Base-by-base conservation (phyloP, 202 grass and related monocot species). In the Hordeum pubiflorum region DNA sequence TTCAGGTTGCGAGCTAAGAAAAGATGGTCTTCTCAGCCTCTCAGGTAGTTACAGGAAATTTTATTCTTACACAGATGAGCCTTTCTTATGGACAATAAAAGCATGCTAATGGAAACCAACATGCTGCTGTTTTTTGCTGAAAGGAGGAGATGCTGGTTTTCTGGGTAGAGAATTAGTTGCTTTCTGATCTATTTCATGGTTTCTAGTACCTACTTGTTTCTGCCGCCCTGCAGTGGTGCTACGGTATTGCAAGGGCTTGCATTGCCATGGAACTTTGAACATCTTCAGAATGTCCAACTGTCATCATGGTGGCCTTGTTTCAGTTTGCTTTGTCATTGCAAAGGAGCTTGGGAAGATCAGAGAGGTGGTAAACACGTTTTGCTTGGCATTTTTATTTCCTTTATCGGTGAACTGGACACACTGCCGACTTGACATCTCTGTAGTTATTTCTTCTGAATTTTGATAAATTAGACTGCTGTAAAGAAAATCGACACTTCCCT, bases 1-100 rank as follows among this genome's bases (percentile, higher is more conserved):
- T 87, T 87, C 91, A 91, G 84, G 82, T 91, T 46, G 81, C 84
- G 56, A 86, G 84, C 78, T 91, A 52, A 94, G 72, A 41, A 85
- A 46, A 57, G 10, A 9, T 32, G 54, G 48, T 60, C 22, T 80
- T 70, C 31, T 43, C 55, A 76, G 79, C 22, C 76, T 70, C 31
- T 43, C 55, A 76, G 79, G 73, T 63, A 70, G 72, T 48, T 41
- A 62, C 81, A 56, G 58, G 65, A 85, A 39, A 13, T 59, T 81
- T 77, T 84, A 10, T 75, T 74, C 24, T 63, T 46, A 58, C 57
- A 81, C 77, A 85, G 37, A 81, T 65, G 72, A 85, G 58, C 26
- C 57, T 44, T 65, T 77, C 63, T 85, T 85, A 38, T 46, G 37
- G 66, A 46, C 74, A 58, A 68, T 75, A 48, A 75, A 84, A 68